Evolutionary conservation across 768 basidiomycete species (phyloP), one percentile per base, ranked within the genome.

Genomic region (Rhizopogon vinicolor): DNA sequence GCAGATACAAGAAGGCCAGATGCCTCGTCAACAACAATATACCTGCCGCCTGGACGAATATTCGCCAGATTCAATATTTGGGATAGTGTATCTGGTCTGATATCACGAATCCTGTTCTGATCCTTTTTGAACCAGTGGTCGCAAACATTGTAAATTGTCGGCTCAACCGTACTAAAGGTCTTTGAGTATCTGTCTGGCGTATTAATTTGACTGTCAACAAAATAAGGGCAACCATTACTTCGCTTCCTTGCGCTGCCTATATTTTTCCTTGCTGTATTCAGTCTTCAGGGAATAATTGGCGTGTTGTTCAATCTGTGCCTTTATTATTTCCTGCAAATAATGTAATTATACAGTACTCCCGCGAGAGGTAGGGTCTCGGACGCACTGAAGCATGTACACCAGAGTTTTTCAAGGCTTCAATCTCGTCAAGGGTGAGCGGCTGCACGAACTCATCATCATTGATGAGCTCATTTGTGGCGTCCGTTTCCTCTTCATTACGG

Each of bases 221-320:
- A 18, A 44, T 41, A 14, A 41, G 31, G 41, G 28, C 14, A 3
- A 14, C 68, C 86, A 61, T 65, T n/a, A 96, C 95, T 98, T 99
- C 54, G 91, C 93, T 73, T 95, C 92, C 70, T 99, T 99, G 40
- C 93, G 80, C 69, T 95, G 96, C 69, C 84, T 89, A 72, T 98
- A 99, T 68, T 99, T 99, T 65, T 98, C 95, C 72, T 99, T 98
- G 72, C 91, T 94, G 71, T 95, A 98, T 70, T 96, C 97, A 1
- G 95, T 98, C 72, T 98, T 98, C 48, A 98, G 75, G 10, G 86
- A 85, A 68, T 90, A 99, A 63, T 91, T 90, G 31, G 90, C 87
- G 64, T 98, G 96, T 63, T 87, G 83, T 62, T 92, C 93, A 45
- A 98, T 96, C 70, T 98, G 96, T 68, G 79, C 86, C 65, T 90